A percentile compares a stretch with the other conserved stretches of the same genome.
These are phyloP conservation scores for Oryza longistaminata DNA, from an alignment of 176 grass and related monocot species.

Conservation along the genomic window DNA sequence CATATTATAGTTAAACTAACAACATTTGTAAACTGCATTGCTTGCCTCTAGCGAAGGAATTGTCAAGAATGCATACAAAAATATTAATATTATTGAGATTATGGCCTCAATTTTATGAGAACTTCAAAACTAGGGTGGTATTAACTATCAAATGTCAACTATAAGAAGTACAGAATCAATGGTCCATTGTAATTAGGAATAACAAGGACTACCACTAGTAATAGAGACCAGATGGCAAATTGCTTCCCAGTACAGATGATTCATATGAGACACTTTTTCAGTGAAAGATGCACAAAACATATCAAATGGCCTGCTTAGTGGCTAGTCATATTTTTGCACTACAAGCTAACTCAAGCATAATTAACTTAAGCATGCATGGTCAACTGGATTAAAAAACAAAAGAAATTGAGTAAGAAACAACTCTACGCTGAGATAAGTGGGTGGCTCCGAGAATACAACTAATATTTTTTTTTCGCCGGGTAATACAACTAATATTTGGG, in stretches of 20 bases:
- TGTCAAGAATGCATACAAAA: not conserved
- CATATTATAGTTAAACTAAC: not conserved
- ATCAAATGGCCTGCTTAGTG: not conserved
- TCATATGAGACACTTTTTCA: not conserved
- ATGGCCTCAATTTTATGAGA: too few species aligned
- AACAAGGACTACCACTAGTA: not conserved
- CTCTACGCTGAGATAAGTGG: not conserved
- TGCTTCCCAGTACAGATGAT: not conserved
- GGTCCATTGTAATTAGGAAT: too few species aligned
- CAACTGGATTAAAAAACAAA: not conserved
- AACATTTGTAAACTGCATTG: not conserved
- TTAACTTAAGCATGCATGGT: not conserved
- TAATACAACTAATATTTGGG: not conserved
- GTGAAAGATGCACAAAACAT: not conserved
- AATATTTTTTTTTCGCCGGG: too few species aligned
- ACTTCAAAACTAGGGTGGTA: too few species aligned
- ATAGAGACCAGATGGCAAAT: not conserved
- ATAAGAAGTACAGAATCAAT: too few species aligned
- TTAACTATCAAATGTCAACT: too few species aligned
- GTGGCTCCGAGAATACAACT: not conserved
- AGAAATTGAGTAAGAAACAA: not conserved
- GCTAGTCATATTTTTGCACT: not conserved
- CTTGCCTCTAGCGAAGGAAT: not conserved
- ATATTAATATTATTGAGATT: not conserved
- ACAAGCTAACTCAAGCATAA: conserved; percentile 11